Conservation (phyloP, 2,329 filamentous ascomycete species). For the Monosporascus sp. region DNA sequence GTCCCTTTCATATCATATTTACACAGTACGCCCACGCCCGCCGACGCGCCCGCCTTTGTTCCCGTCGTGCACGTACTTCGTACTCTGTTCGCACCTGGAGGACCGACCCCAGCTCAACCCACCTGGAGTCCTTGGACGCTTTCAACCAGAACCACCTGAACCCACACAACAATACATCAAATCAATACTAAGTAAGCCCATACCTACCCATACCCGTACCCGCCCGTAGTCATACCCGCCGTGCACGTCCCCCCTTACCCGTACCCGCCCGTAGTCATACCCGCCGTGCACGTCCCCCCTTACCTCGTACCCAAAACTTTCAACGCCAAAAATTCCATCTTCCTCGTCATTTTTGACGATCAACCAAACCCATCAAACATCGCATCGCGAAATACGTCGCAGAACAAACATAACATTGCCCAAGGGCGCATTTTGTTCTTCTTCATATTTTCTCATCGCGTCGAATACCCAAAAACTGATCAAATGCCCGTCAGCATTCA, state of each 20-base stretch:
- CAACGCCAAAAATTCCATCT: conserved; percentile 1
- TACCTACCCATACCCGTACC: too few species aligned
- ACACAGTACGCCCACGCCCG: too few species aligned
- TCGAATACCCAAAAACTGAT: background rate
- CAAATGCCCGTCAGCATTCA: background rate
- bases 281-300: background rate
- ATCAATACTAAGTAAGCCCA: too few species aligned
- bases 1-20: too few species aligned
- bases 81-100: too few species aligned
- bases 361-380: background rate
- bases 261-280: background rate
- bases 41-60: background rate
- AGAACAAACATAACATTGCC: background rate
- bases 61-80: background rate
- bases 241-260: background rate
- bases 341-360: conserved; percentile 3
- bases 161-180: background rate
- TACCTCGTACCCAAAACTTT: background rate
- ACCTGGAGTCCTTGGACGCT: background rate
- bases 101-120: background rate
- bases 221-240: background rate
- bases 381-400: background rate
- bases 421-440: background rate
- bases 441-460: background rate
- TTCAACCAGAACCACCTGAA: background rate